phyloP scores from a whole-genome alignment of 2,329 filamentous ascomycete species.

The Juglanconis oblonga region DNA sequence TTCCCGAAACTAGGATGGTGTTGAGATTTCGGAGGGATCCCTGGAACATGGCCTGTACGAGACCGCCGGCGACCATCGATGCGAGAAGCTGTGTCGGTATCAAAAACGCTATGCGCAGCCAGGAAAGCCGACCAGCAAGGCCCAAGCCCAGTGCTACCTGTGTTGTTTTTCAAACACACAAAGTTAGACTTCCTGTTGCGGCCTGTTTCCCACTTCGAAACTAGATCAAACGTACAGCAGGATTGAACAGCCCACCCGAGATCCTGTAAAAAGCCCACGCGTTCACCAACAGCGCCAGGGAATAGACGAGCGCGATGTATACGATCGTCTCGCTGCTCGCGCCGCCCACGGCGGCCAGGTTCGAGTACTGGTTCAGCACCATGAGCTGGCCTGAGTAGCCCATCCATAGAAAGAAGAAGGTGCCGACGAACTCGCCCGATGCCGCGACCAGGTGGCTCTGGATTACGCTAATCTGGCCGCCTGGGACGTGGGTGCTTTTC shows the following conservation, averaged over 20 bases:
- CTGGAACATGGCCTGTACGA: constrained; percentile 49
- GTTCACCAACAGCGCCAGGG: constrained; percentile 43
- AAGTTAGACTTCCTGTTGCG: no score
- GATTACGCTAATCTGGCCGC: constrained; percentile 2
- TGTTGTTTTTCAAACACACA: no score
- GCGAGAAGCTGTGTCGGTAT: constrained; percentile 51
- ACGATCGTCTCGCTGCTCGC: constrained; percentile 22
- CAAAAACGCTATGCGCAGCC: constrained; percentile 43
- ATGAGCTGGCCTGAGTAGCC: constrained; percentile 33
- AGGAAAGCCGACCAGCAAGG: constrained; percentile 46
- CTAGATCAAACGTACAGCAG: constrained; percentile 26
- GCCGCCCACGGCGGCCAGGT: background rate
- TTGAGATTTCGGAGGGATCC: constrained; percentile 42
- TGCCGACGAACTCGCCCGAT: constrained; percentile 40
- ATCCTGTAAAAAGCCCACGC: constrained; percentile 50
- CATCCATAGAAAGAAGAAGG: constrained; percentile 42
- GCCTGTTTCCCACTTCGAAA: no score
- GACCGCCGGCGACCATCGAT: constrained; percentile 52
- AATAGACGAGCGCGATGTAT: constrained; percentile 39
- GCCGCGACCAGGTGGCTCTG: constrained; percentile 8
- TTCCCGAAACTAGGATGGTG: constrained; percentile 43
- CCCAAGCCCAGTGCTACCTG: constrained; percentile 50
- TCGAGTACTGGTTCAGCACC: constrained; percentile 22
- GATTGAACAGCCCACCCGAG: constrained; percentile 41
- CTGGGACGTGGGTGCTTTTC: background rate